phyloP scores from a whole-genome alignment of 768 basidiomycete genomes.

The Botryobasidium botryosum region DNA sequence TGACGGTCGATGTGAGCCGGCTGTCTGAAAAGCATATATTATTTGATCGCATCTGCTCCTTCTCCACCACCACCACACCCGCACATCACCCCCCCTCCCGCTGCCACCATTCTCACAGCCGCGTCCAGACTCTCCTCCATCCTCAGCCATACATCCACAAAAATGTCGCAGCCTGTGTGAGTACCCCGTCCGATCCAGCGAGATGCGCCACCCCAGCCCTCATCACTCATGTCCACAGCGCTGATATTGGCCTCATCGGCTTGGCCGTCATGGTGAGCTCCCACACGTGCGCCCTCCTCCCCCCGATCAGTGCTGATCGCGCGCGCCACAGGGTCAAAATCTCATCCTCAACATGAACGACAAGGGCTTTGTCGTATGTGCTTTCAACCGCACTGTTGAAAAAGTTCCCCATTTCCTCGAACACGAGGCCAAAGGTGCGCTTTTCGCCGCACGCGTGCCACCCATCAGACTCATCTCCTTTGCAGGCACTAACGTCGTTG shows the following conservation, averaged over 20 bases:
- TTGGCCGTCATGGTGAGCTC: constrained; percentile 86
- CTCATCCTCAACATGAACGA: constrained; percentile 98
- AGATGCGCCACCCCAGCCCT: no score
- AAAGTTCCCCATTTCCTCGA: constrained; percentile 93
- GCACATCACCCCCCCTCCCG: no score
- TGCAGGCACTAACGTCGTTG: constrained; percentile 84
- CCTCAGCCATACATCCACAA: no score
- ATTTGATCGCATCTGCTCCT: no score
- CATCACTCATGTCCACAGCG: constrained; percentile 42
- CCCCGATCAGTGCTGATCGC: constrained; percentile 1
- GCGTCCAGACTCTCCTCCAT: no score
- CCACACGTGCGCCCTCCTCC: neutral
- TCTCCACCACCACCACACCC: no score
- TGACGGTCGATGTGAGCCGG: no score
- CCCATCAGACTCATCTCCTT: neutral
- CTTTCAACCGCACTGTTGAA: constrained; percentile 90
- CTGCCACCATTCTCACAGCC: no score
- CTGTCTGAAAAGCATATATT: no score
- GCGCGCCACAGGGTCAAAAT: constrained; percentile 64
- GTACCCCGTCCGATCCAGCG: no score
- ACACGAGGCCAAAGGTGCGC: constrained; percentile 92
- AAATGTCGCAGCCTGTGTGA: no score
- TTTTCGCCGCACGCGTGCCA: constrained; percentile 9
- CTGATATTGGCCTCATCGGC: constrained; percentile 97
- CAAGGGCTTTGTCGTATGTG: constrained; percentile 95